Percentiles rank a stretch among this genome's conserved stretches.
phyloP scores from a whole-genome alignment of 305 asterid species.

The Plantago lanceolata region DNA sequence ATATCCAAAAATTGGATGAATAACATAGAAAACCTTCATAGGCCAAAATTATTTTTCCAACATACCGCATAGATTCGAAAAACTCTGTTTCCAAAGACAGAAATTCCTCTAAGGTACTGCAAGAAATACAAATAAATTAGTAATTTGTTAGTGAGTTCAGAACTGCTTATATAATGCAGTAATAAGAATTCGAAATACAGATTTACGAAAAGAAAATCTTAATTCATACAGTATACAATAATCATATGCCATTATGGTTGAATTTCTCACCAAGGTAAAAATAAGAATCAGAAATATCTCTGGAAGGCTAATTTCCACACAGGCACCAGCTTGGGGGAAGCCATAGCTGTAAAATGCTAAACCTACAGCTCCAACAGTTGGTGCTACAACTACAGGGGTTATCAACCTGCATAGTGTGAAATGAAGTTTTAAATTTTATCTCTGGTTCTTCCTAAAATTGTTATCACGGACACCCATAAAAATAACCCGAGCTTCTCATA shows the following conservation, averaged over 20 bases:
- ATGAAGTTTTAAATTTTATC: slow-evolving; percentile 11
- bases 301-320: slow-evolving; percentile 91
- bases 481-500: too few relatives aligned
- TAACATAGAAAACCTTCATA: slow-evolving; percentile 6
- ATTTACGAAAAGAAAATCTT: slow-evolving; percentile 6
- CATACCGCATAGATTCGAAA: slow-evolving; percentile 81
- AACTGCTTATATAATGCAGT: slow-evolving; percentile 8
- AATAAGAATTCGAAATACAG: slow-evolving; percentile 5
- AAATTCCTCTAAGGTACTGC: slow-evolving; percentile 85
- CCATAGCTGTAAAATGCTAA: slow-evolving; percentile 92
- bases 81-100: slow-evolving; percentile 71
- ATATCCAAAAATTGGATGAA: slow-evolving; percentile 15
- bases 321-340: slow-evolving; percentile 95
- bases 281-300: slow-evolving; percentile 74
- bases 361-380: slow-evolving; percentile 83
- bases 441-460: slow-evolving; percentile 1
- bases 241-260: slow-evolving; percentile 7
- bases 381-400: slow-evolving; percentile 94
- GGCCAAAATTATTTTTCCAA: slow-evolving; percentile 2
- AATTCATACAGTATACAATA: slow-evolving; percentile 8
- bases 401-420: slow-evolving; percentile 53
- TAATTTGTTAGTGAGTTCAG: slow-evolving; percentile 7
- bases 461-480: too few relatives aligned
- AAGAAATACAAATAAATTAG: slow-evolving; percentile 15
- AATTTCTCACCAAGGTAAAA: slow-evolving; percentile 78